A percentile compares a stretch with the other conserved stretches of the same genome.
Conservation (phyloP, 331 rosid species). For the Rosa hybrid region DNA sequence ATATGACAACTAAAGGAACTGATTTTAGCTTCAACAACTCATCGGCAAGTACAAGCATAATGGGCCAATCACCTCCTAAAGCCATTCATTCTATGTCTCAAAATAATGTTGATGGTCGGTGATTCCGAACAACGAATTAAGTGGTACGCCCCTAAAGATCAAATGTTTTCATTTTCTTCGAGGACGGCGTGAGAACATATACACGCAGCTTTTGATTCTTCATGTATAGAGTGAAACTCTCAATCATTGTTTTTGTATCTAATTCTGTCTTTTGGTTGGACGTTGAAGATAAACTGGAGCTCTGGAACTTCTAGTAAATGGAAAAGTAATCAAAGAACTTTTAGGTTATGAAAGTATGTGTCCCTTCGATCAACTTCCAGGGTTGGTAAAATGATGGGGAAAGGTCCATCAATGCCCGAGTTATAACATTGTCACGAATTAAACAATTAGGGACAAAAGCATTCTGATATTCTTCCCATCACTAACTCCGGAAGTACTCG, state of each 20-base stretch:
- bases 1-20: slow-evolving; percentile 20
- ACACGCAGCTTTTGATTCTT: background rate
- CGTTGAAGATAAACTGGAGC: too few relatives aligned
- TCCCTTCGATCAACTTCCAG: background rate
- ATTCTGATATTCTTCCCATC: background rate
- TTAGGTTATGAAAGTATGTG: too few relatives aligned
- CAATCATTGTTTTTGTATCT: background rate
- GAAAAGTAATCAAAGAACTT: background rate
- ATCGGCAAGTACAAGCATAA: slow-evolving; percentile 37
- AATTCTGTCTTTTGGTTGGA: background rate
- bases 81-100: slow-evolving; percentile 37
- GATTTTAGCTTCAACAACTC: slow-evolving; percentile 29
- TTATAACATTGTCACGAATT: too few relatives aligned
- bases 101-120: slow-evolving; percentile 34
- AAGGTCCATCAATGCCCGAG: too few relatives aligned
- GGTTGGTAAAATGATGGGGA: too few relatives aligned
- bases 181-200: background rate
- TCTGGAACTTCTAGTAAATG: background rate
- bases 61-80: slow-evolving; percentile 25
- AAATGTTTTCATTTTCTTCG: background rate
- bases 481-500: background rate
- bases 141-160: background rate
- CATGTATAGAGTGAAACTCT: background rate
- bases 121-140: background rate
- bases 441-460: background rate